Evolutionary conservation across 805 yeast genomes (phyloP).

Genomic region (Metschnikowia rubicola): DNA sequence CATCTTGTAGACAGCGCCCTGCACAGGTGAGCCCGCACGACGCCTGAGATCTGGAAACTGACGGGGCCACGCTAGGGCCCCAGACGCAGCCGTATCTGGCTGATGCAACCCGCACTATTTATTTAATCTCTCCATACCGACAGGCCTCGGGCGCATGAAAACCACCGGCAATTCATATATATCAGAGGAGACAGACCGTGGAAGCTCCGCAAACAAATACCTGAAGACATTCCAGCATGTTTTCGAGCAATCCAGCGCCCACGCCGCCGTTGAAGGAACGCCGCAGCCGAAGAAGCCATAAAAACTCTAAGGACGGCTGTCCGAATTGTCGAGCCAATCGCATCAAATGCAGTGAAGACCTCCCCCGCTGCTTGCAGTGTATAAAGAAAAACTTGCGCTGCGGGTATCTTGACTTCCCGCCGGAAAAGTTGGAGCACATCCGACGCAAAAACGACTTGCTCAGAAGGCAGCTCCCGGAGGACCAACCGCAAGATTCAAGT

Average conservation of each 20-base stretch:
- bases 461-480: slow-evolving; percentile 3
- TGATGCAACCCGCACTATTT: neutral
- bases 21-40: neutral
- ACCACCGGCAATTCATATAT: no score
- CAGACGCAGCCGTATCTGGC: neutral
- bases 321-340: slow-evolving; percentile 43
- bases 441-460: slow-evolving; percentile 30
- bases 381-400: slow-evolving; percentile 35
- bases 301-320: slow-evolving; percentile 33
- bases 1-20: neutral
- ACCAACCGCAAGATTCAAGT: neutral
- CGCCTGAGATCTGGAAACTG: neutral
- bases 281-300: slow-evolving; percentile 25
- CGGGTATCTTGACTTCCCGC: slow-evolving; percentile 41
- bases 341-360: slow-evolving; percentile 42
- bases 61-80: neutral
- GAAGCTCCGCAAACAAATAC: no score
- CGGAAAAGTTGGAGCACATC: slow-evolving; percentile 34
- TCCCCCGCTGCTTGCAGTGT: slow-evolving; percentile 40
- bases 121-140: neutral
- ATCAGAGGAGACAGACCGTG: no score
- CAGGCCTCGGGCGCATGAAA: neutral
- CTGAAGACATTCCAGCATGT: neutral
- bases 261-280: slow-evolving; percentile 10
- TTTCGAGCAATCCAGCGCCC: neutral